A percentile compares a stretch with the other conserved stretches of the same genome.
Conservation (phyloP, 225 moss, liverwort and hornwort genomes). For the Bryum argenteum region DNA sequence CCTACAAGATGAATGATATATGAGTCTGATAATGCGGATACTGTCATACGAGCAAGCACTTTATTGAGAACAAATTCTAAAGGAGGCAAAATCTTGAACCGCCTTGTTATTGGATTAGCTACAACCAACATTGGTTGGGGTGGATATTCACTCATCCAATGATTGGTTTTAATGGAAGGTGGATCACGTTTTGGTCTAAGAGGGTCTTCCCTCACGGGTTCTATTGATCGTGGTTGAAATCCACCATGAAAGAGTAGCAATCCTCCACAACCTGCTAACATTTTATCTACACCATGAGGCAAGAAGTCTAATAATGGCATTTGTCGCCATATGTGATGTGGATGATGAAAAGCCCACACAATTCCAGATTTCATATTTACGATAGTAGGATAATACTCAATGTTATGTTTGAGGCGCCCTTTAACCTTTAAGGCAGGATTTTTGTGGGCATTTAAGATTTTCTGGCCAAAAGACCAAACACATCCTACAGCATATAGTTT, state of each 20-base stretch:
- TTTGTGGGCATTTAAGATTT: conserved; percentile 37
- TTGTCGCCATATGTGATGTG: conserved; percentile 32
- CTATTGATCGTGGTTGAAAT: conserved; percentile 17
- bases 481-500: conserved; percentile 48
- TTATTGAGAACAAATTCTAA: conserved; percentile 31
- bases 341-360: conserved; percentile 50
- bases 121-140: conserved; percentile 43
- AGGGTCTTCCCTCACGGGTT: neutral
- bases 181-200: conserved; percentile 23
- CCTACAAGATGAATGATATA: conserved; percentile 53
- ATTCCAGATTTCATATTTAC: conserved; percentile 35
- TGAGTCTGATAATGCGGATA: conserved; percentile 27
- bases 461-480: conserved; percentile 30
- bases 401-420: conserved; percentile 36
- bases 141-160: conserved; percentile 31
- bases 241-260: conserved; percentile 43
- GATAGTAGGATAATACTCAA: conserved; percentile 50
- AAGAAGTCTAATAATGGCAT: conserved; percentile 50
- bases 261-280: conserved; percentile 46
- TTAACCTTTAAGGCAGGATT: conserved; percentile 14
- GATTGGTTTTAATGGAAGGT: neutral
- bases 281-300: conserved; percentile 31
- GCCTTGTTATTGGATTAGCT: conserved; percentile 39
- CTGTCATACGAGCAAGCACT: conserved; percentile 24
- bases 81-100: conserved; percentile 44